These are phyloP conservation scores for Auricularia cornea DNA, from an alignment of 768 basidiomycete species.

Conservation along the genomic window DNA sequence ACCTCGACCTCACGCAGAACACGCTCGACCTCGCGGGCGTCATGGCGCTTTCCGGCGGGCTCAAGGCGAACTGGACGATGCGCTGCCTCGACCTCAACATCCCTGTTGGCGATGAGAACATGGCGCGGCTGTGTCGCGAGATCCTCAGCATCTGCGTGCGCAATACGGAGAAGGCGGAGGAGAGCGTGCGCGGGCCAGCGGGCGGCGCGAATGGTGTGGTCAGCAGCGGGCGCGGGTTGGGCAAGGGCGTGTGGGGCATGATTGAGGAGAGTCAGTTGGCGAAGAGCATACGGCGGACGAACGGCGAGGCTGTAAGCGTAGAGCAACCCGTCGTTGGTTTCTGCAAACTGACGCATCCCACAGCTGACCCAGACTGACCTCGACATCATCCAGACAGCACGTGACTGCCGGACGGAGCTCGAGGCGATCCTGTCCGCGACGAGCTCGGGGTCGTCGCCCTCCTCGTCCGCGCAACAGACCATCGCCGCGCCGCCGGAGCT, in stretches of 20 bases:
- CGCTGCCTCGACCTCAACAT: slow-evolving; percentile 92
- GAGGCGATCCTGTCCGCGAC: slow-evolving; percentile 21
- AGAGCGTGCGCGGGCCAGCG: slow-evolving; percentile 14
- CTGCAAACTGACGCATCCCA: too few species aligned
- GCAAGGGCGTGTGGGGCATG: slow-evolving; percentile 74
- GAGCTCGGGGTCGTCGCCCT: slow-evolving; percentile 14
- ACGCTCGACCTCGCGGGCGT: slow-evolving; percentile 81
- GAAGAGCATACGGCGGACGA: slow-evolving; percentile 50
- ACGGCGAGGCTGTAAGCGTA: slow-evolving; percentile 44
- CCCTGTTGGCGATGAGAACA: slow-evolving; percentile 74
- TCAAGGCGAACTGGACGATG: slow-evolving; percentile 79
- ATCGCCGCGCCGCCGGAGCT: slow-evolving; percentile 29
- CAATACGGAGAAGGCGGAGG: slow-evolving; percentile 85
- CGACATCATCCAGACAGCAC: slow-evolving; percentile 24
- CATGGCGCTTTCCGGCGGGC: slow-evolving; percentile 80
- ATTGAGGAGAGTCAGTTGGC: slow-evolving; percentile 82
- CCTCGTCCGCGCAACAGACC: slow-evolving; percentile 11
- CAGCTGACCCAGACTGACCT: background rate
- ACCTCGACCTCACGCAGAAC: slow-evolving; percentile 86
- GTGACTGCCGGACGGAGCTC: slow-evolving; percentile 32
- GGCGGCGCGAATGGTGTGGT: slow-evolving; percentile 11
- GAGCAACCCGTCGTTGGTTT: too few species aligned
- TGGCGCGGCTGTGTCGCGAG: slow-evolving; percentile 79
- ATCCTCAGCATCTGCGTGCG: slow-evolving; percentile 86
- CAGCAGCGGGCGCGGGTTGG: slow-evolving; percentile 42